Percentiles rank a stretch among this genome's conserved stretches.
Conservation (phyloP, 2,329 filamentous ascomycete genomes). For the Polytolypa hystricis region DNA sequence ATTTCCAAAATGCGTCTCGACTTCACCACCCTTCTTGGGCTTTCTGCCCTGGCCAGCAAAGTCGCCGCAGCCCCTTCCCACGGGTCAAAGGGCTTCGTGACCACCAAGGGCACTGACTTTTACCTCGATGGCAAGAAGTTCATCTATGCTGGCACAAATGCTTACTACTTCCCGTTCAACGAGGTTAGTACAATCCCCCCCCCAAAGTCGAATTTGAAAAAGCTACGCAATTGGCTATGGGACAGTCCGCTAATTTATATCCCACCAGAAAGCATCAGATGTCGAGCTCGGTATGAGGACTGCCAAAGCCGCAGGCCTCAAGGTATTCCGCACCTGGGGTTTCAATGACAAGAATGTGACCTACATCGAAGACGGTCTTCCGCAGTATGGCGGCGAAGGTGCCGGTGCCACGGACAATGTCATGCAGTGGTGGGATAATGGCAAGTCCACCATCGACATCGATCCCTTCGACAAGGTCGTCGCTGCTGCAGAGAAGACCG, state of each 20-base stretch:
- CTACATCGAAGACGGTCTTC: slow-evolving; percentile 34
- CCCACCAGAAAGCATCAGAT: slow-evolving; percentile 37
- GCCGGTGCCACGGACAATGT: slow-evolving; percentile 29
- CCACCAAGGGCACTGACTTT: slow-evolving; percentile 40
- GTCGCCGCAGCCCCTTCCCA: background rate
- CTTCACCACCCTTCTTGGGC: slow-evolving; percentile 74
- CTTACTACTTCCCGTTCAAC: slow-evolving; percentile 46
- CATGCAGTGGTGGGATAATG: slow-evolving; percentile 40
- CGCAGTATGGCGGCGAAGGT: slow-evolving; percentile 38
- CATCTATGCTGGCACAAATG: slow-evolving; percentile 48
- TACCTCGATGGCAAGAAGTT: slow-evolving; percentile 45
- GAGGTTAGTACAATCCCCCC: slow-evolving; percentile 36
- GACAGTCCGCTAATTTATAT: too few relatives aligned
- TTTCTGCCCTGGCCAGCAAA: background rate
- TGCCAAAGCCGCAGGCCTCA: slow-evolving; percentile 39
- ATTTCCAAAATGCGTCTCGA: slow-evolving; percentile 81
- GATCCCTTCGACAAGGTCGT: slow-evolving; percentile 43
- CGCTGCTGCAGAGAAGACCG: slow-evolving; percentile 37
- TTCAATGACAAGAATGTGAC: slow-evolving; percentile 48
- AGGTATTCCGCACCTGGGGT: slow-evolving; percentile 47
- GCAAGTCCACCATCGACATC: slow-evolving; percentile 36
- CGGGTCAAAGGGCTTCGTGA: slow-evolving; percentile 35
- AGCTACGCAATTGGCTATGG: too few relatives aligned
- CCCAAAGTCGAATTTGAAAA: too few relatives aligned
- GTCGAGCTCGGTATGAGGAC: slow-evolving; percentile 35